A percentile compares a stretch with the other conserved stretches of the same genome.
These are phyloP conservation scores for Cornus suecica DNA, from an alignment of 148 eudicot genomes.

Conservation along the genomic window DNA sequence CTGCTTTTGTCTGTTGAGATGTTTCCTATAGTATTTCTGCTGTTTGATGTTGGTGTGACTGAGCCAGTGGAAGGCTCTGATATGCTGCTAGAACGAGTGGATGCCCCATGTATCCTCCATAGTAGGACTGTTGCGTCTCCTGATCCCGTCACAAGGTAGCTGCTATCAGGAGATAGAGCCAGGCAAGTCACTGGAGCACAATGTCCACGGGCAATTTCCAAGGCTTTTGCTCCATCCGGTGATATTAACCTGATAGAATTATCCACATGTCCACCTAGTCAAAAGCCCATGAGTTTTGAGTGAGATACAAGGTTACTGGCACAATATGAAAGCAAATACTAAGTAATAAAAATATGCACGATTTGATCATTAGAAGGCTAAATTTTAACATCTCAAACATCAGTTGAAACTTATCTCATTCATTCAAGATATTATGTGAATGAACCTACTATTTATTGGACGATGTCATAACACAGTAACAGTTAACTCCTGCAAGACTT, in stretches of 20 bases:
- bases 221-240: conserved; percentile 81
- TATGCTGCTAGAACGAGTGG: conserved; percentile 35
- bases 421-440: too few species aligned
- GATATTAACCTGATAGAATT: conserved; percentile 82
- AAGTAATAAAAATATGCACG: neutral
- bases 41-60: conserved; percentile 50
- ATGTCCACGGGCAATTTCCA: conserved; percentile 88
- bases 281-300: conserved; percentile 1
- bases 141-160: conserved; percentile 89
- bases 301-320: neutral
- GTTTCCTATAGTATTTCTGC: conserved; percentile 38
- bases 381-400: conserved; percentile 6
- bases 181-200: conserved; percentile 97
- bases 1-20: conserved; percentile 54
- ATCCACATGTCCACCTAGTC: conserved; percentile 92
- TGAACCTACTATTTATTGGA: neutral
- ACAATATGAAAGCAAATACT: neutral
- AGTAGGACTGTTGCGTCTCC: conserved; percentile 76
- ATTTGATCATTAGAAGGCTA: neutral
- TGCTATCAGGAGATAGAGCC: conserved; percentile 75
- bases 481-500: neutral
- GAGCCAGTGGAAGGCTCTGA: conserved; percentile 52
- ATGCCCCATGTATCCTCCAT: conserved; percentile 73
- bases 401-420: neutral
- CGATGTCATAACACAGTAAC: neutral